Conservation (phyloP, 2,329 filamentous ascomycete genomes). For the Neonectria magnoliae region DNA sequence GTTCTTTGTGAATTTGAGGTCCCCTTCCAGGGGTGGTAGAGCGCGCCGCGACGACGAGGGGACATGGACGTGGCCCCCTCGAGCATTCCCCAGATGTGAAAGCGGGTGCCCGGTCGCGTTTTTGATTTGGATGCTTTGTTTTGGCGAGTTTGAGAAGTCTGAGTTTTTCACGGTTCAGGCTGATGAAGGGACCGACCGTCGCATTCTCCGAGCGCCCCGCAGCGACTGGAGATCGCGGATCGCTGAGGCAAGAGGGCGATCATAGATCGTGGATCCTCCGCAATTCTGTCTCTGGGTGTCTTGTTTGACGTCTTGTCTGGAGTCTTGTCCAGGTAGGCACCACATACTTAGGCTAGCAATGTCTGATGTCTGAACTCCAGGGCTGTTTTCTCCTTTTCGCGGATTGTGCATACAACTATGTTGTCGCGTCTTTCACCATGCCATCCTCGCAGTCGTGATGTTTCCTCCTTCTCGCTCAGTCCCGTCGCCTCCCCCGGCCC, state of each 20-base stretch:
- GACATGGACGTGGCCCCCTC: slow-evolving; percentile 22
- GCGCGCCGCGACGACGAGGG: background rate
- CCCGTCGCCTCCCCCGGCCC: slow-evolving; percentile 7
- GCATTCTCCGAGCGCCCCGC: background rate
- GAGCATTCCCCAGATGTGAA: slow-evolving; percentile 41
- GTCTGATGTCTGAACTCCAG: background rate
- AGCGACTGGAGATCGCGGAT: background rate
- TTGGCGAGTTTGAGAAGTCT: slow-evolving; percentile 10
- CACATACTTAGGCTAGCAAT: no score
- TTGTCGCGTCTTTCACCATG: background rate
- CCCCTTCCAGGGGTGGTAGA: slow-evolving; percentile 1
- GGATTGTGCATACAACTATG: background rate
- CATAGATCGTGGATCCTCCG: background rate
- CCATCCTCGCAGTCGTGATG: background rate
- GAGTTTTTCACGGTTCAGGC: background rate
- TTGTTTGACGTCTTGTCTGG: background rate
- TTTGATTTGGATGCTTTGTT: background rate
- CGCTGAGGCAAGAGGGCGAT: background rate
- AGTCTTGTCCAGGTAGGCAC: no score
- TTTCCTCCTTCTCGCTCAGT: background rate
- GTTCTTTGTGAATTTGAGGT: background rate
- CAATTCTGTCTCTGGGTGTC: background rate
- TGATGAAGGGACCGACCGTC: slow-evolving; percentile 2
- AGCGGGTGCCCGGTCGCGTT: slow-evolving; percentile 14
- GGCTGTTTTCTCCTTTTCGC: background rate